Evolutionary conservation across 768 basidiomycete species (phyloP).

Genomic region (Suillus subaureus): DNA sequence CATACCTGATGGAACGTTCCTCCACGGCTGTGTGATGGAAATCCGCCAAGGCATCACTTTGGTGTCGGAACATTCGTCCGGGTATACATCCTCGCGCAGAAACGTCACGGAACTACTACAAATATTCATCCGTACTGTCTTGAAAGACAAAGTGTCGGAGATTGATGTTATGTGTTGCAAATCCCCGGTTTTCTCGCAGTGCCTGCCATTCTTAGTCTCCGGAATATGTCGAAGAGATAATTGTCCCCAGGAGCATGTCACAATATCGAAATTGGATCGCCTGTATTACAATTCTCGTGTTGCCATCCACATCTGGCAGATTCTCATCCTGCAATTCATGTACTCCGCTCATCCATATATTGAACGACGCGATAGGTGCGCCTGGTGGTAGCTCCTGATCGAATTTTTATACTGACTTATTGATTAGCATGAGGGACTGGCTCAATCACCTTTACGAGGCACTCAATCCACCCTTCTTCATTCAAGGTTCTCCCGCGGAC

Average conservation of each 20-base stretch:
- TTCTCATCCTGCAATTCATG: slow-evolving; percentile 45
- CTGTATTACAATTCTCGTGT: slow-evolving; percentile 46
- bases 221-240: slow-evolving; percentile 27
- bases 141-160: slow-evolving; percentile 30
- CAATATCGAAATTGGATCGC: slow-evolving; percentile 23
- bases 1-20: slow-evolving; percentile 1
- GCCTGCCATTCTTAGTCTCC: no score
- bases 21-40: not conserved
- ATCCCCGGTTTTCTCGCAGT: slow-evolving; percentile 39
- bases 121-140: slow-evolving; percentile 28
- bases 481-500: slow-evolving; percentile 45
- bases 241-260: slow-evolving; percentile 44
- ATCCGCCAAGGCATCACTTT: not conserved
- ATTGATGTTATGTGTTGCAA: slow-evolving; percentile 37
- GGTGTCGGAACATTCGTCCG: not conserved
- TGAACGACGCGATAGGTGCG: slow-evolving; percentile 11
- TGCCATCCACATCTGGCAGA: slow-evolving; percentile 49
- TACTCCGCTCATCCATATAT: slow-evolving; percentile 18
- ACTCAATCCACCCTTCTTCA: slow-evolving; percentile 47
- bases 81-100: slow-evolving; percentile 16
- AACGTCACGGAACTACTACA: no score
- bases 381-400: not conserved
- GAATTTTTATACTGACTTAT: not conserved
- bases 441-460: slow-evolving; percentile 49
- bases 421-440: slow-evolving; percentile 39